These are phyloP conservation scores for Wallacemonas rigidus DNA, from an alignment of 208 protist genomes.

Conservation along the genomic window DNA sequence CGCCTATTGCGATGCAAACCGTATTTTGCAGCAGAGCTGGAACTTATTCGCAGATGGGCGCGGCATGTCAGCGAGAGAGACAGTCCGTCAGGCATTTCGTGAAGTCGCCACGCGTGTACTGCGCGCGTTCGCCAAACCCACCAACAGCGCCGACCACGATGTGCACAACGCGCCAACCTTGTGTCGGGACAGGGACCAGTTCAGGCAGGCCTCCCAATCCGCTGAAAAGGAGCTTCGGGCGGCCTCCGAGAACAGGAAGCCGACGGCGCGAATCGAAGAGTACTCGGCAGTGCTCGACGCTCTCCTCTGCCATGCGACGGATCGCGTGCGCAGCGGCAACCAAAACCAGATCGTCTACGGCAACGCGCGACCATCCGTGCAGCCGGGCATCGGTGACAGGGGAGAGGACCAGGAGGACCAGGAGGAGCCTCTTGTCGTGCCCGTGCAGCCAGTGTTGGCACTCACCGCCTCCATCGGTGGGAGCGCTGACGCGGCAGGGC, in stretches of 20 bases:
- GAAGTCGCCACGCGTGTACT: neutral
- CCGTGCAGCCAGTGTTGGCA: slow-evolving; percentile 19
- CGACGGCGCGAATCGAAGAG: neutral
- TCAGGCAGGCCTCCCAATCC: slow-evolving; percentile 1
- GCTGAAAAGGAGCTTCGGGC: neutral
- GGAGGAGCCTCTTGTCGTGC: slow-evolving; percentile 4
- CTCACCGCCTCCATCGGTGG: neutral
- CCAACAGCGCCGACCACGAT: neutral
- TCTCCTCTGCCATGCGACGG: slow-evolving; percentile 1
- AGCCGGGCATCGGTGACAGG: neutral
- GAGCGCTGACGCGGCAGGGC: neutral
- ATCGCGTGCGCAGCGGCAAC: slow-evolving; percentile 14
- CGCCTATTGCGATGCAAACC: neutral
- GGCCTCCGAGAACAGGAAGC: neutral
- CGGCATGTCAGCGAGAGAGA: neutral
- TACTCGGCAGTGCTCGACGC: neutral
- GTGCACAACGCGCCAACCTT: neutral
- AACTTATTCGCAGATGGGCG: neutral
- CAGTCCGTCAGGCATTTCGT: neutral
- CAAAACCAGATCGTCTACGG: slow-evolving; percentile 17
- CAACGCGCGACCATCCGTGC: slow-evolving; percentile 19
- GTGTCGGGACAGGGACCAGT: neutral
- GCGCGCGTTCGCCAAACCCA: neutral
- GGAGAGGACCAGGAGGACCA: neutral
- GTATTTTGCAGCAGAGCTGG: neutral